Base-by-base conservation (phyloP, 1,139 yeast genomes). In the Kodamaea arcana region DNA sequence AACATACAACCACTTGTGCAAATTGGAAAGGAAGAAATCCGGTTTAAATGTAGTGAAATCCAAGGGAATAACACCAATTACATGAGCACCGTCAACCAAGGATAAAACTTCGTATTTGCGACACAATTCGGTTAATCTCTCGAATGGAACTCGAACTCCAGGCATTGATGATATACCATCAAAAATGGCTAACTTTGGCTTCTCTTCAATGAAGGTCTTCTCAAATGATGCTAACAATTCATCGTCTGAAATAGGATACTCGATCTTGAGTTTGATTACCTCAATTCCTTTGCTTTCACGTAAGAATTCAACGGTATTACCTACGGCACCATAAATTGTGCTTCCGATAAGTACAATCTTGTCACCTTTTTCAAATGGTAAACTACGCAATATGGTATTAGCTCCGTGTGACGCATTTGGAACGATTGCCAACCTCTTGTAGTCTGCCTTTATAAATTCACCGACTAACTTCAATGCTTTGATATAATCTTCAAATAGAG, bases 41-140 rank as follows among this genome's bases (percentile, higher is more conserved):
- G 90, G 86, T 34, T 65, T 51, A 15, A 75, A 56, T 2, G 52
- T 48, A 1, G 50, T 47, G 33, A 81, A 50, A 37, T 75, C 65
- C 15, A 80, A 44, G 2, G 72, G 72, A 9, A 78, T 48, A 34
- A 77, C 57, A 0, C 92, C 92, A 25, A 76, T 64, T 1, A 78
- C 74, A 51, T 83, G 92, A 3, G 92, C 88, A 10, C 83, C 92
- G 51, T 83, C 94, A 22, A 83, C 68, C 29, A 80, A 56, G 3
- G 86, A 75, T 30, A 79, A 46, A 5, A 76, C 73, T 8, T 58
- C 56, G 39, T 75, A 58, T 33, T 72, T 52, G 12, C 59, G 56
- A 46, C 86, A 78, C 31, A 75, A 53, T n/a, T 54, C 44, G 3
- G 69, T 63, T 36, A 82, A 46, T 37, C 62, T 51, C 40, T 69